A percentile compares a stretch with the other conserved stretches of the same genome.
phyloP scores from a whole-genome alignment of 2,329 filamentous ascomycete genomes.

The Claviceps purpurea region DNA sequence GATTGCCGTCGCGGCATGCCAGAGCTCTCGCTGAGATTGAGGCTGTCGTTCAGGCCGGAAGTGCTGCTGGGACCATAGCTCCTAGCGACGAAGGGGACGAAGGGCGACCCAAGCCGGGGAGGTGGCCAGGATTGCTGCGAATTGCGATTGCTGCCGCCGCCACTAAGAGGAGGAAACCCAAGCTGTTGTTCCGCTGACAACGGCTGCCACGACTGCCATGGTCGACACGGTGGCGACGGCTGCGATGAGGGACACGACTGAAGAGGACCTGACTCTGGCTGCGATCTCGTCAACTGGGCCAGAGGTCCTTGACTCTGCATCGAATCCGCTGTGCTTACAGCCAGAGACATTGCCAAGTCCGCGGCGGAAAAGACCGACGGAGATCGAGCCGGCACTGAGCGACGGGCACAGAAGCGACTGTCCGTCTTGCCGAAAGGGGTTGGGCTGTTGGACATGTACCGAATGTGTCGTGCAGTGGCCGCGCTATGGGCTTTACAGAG shows the following conservation, averaged over 20 bases:
- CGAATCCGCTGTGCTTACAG: constrained; percentile 47
- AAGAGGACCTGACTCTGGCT: constrained; percentile 4
- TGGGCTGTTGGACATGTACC: constrained; percentile 37
- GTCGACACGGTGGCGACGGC: not conserved
- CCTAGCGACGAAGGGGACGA: constrained; percentile 40
- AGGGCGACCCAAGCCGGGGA: constrained; percentile 37
- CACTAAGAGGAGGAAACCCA: not conserved
- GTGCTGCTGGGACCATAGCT: constrained; percentile 52
- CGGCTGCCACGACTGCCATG: not conserved
- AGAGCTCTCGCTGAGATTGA: constrained; percentile 13
- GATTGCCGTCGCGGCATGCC: constrained; percentile 30
- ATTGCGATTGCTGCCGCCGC: constrained; percentile 12
- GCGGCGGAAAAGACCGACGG: constrained; percentile 41
- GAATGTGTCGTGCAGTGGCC: constrained; percentile 28
- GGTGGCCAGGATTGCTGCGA: constrained; percentile 9
- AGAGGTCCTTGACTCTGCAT: constrained; percentile 52
- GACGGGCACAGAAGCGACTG: constrained; percentile 35
- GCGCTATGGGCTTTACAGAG: constrained; percentile 44
- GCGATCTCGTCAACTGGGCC: constrained; percentile 42
- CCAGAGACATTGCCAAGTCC: constrained; percentile 50
- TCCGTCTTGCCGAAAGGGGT: constrained; percentile 41
- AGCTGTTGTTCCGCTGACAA: constrained; percentile 1
- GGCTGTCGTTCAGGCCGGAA: constrained; percentile 27
- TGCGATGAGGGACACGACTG: not conserved
- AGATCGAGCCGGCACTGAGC: constrained; percentile 31